Conservation (phyloP, 148 eudicot genomes). For the Fagopyrum homotropicum region DNA sequence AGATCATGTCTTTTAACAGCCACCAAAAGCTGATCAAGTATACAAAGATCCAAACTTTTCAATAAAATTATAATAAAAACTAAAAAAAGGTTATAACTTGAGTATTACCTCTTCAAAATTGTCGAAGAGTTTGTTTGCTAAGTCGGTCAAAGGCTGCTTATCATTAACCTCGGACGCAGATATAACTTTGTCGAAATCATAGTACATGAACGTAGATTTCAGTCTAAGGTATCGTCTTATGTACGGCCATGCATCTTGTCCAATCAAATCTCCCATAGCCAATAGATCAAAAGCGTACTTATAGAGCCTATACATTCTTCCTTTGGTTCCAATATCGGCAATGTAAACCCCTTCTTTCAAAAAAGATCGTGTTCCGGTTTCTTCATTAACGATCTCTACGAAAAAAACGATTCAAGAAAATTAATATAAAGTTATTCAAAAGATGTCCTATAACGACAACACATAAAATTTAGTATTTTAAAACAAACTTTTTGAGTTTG, state of each 20-base stretch:
- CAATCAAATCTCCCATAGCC: conserved; percentile 72
- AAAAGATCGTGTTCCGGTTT: conserved; percentile 79
- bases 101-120: conserved; percentile 56
- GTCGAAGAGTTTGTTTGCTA: conserved; percentile 74
- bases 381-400: conserved; percentile 65
- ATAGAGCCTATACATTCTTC: conserved; percentile 47
- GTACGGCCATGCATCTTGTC: conserved; percentile 63
- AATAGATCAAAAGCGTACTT: conserved; percentile 75
- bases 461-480: too few species aligned
- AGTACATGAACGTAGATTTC: conserved; percentile 77
- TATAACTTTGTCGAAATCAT: conserved; percentile 71
- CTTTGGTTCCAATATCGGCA: conserved; percentile 56
- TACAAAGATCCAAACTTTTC: neutral
- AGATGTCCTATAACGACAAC: too few species aligned
- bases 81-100: neutral
- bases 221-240: conserved; percentile 52
- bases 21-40: conserved; percentile 38
- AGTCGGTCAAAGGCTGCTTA: conserved; percentile 57
- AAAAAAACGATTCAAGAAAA: neutral
- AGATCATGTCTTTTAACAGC: conserved; percentile 50
- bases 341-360: conserved; percentile 56
- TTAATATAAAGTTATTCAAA: neutral
- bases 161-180: conserved; percentile 52
- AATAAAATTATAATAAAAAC: neutral
- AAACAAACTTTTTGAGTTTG: too few species aligned